Conservation (phyloP, 768 basidiomycete species). For the Lenzites betulinus region DNA sequence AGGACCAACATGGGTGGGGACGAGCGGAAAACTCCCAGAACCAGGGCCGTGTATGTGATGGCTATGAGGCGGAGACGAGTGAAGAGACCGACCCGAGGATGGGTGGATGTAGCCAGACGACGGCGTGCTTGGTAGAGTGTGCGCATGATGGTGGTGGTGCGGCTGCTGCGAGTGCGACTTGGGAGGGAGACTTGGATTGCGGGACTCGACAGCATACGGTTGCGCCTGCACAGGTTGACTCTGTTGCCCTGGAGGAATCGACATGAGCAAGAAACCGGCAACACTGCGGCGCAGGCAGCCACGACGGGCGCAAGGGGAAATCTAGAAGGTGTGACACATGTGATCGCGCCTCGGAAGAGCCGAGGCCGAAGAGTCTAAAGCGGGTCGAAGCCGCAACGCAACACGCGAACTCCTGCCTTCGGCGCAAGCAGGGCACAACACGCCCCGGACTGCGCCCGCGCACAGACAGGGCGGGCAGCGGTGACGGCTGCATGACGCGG, state of each 20-base stretch:
- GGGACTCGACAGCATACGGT: conserved; percentile 19
- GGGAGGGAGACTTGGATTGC: conserved; percentile 5
- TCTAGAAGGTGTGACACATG: conserved; percentile 14
- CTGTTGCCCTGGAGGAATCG: background rate
- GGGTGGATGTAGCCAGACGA: conserved; percentile 29
- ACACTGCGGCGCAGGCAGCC: background rate
- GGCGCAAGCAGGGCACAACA: background rate
- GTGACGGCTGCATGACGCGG: background rate
- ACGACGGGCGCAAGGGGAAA: conserved; percentile 4
- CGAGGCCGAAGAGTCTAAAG: conserved; percentile 4
- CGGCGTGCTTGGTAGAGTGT: conserved; percentile 24
- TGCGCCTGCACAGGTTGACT: conserved; percentile 6
- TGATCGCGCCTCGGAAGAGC: conserved; percentile 12
- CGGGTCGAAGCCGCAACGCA: background rate
- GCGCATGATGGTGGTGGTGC: conserved; percentile 28
- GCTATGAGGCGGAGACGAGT: conserved; percentile 6
- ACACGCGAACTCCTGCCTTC: background rate
- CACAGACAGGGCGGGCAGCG: background rate
- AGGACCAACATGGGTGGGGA: conserved; percentile 28
- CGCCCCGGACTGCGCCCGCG: background rate
- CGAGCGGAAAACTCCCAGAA: conserved; percentile 27
- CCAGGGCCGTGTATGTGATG: conserved; percentile 18
- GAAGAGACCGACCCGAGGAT: conserved; percentile 13
- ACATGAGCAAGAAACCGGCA: background rate
- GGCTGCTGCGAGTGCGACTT: conserved; percentile 20